These are phyloP conservation scores for Rhodotorula diobovata DNA, from an alignment of 768 basidiomycete genomes.

Conservation along the genomic window DNA sequence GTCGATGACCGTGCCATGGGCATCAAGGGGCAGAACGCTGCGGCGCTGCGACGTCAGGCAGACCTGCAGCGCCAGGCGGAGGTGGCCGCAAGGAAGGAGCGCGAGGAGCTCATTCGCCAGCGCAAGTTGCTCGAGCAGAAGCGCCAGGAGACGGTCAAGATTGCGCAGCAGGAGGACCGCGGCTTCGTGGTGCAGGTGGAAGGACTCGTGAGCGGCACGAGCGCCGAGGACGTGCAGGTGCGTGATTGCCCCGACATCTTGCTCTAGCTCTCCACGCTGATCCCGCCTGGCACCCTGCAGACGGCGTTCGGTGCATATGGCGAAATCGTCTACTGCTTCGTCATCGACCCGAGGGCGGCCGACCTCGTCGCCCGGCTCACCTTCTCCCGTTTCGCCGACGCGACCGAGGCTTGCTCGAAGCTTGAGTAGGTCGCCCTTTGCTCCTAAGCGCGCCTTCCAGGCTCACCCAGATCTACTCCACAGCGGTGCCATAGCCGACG, in stretches of 20 bases:
- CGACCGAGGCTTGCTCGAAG: slow-evolving; percentile 20
- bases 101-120: neutral
- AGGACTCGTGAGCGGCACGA: slow-evolving; percentile 31
- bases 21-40: slow-evolving; percentile 18
- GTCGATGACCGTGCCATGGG: neutral
- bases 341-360: slow-evolving; percentile 11
- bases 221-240: slow-evolving; percentile 36
- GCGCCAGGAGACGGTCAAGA: neutral
- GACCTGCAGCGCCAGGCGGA: neutral
- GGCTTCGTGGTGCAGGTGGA: slow-evolving; percentile 36
- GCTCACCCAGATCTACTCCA: too few species aligned
- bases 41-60: neutral
- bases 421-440: slow-evolving; percentile 19
- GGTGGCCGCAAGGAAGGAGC: neutral
- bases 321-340: slow-evolving; percentile 30
- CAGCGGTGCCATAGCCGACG: slow-evolving; percentile 39
- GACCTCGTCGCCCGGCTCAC: slow-evolving; percentile 26
- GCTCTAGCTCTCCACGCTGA: neutral
- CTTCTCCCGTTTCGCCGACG: slow-evolving; percentile 27
- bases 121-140: slow-evolving; percentile 14
- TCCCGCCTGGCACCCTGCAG: neutral
- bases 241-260: too few species aligned
- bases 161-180: slow-evolving; percentile 18
- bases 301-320: slow-evolving; percentile 36
- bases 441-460: too few species aligned